Conservation (phyloP, 208 protist genomes). For the Kentomonas sorsogonicus region DNA sequence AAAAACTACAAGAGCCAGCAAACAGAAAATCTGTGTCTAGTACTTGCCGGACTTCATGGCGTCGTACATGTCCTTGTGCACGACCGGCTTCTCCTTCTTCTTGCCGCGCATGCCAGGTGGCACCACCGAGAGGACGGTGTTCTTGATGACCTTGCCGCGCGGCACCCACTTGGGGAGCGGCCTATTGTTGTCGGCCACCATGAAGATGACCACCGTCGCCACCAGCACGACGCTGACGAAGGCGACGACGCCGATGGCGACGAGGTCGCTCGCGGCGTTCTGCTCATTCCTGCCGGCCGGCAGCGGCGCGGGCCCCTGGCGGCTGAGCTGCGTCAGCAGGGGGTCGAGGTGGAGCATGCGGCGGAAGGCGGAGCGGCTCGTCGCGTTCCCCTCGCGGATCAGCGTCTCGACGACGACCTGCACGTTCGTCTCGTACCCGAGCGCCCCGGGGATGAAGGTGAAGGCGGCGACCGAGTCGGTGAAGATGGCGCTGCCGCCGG, state of each 20-base stretch:
- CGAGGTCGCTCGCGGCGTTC: constrained; percentile 23
- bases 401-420: constrained; percentile 55
- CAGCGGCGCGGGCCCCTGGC: constrained; percentile 38
- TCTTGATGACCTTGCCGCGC: constrained; percentile 72
- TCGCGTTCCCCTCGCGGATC: constrained; percentile 21
- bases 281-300: no score
- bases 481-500: constrained; percentile 16
- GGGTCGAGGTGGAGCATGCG: constrained; percentile 65
- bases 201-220: constrained; percentile 55
- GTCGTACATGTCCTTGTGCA: constrained; percentile 82
- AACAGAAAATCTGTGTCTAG: constrained; percentile 14
- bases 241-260: constrained; percentile 47
- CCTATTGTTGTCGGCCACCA: constrained; percentile 68
- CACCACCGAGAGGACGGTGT: constrained; percentile 63
- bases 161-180: constrained; percentile 80
- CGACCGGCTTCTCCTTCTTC: constrained; percentile 45
- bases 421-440: constrained; percentile 38
- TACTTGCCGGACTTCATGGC: constrained; percentile 78
- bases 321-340: constrained; percentile 62
- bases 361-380: constrained; percentile 44
- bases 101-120: constrained; percentile 34
- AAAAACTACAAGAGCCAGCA: neutral
- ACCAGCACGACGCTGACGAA: constrained; percentile 50
- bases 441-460: constrained; percentile 65
- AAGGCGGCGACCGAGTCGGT: constrained; percentile 56